phyloP scores from a whole-genome alignment of 768 basidiomycete genomes.

The Epithele typhae region DNA sequence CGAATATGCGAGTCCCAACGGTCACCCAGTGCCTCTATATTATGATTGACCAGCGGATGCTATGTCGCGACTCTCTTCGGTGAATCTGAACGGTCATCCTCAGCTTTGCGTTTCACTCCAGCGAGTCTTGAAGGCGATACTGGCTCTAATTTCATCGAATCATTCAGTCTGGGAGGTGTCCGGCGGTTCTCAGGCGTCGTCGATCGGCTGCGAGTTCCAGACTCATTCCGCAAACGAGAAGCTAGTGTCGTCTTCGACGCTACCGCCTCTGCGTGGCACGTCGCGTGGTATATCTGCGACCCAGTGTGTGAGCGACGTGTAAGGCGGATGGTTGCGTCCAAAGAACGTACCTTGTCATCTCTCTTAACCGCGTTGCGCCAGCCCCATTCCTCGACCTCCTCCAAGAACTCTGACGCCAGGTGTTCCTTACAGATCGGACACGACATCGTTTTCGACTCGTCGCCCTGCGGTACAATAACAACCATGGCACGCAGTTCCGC shows the following conservation, averaged over 20 bases:
- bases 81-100: constrained; percentile 30
- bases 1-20: constrained; percentile 20
- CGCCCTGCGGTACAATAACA: constrained; percentile 87
- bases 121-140: constrained; percentile 49
- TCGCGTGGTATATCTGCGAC: constrained; percentile 85
- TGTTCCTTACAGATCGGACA: constrained; percentile 97
- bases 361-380: constrained; percentile 89
- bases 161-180: constrained; percentile 26
- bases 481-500: constrained; percentile 70
- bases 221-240: constrained; percentile 61
- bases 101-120: constrained; percentile 77
- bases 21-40: too few species aligned
- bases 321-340: too few species aligned
- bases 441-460: constrained; percentile 76
- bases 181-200: constrained; percentile 64
- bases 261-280: constrained; percentile 83
- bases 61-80: constrained; percentile 56
- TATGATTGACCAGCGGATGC: constrained; percentile 13
- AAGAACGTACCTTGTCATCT: constrained; percentile 70
- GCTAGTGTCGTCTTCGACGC: constrained; percentile 62
- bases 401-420: constrained; percentile 86
- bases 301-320: too few species aligned
- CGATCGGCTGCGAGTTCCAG: constrained; percentile 58
- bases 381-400: constrained; percentile 98
- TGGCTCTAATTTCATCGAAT: constrained; percentile 28